Evolutionary conservation across 2,329 filamentous ascomycete species (phyloP), one percentile per base, ranked within the genome.

Genomic region (Dothiorella sarmentorum): DNA sequence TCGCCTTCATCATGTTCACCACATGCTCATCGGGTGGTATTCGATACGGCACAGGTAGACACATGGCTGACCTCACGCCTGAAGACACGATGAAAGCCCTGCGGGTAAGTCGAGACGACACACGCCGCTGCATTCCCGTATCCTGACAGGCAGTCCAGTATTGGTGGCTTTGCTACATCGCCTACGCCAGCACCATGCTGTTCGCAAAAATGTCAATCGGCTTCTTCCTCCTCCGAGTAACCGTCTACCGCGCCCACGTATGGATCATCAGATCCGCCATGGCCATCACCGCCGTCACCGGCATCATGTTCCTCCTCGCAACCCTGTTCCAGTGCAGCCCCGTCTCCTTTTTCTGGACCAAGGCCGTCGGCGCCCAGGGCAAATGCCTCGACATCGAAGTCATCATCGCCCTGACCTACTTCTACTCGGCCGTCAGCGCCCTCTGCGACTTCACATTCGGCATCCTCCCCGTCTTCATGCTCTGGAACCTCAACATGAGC

Each of bases 401-500:
- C 9, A 73, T 80, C 17, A 75, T 76, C 18, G 67, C 67, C 37
- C 66, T 77, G 1, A 78, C 77, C 0, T 76, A 79, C 29, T 68
- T 76, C 0, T 79, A 82, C 67, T 78, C 78, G 38, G 73, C 71
- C 18, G 66, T 81, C 27, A 75, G 72, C 24, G 77, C 76, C 6
- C 59, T 76, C 4, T 75, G 72, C 42, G 80, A 84, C 61, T 78
- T 79, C 69, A 73, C 74, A 1, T 72, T 82, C 11, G 80, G 77
- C 2, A 64, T 80, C 3, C 65, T 84, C 4, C 81, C 82, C 0
- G 72, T 82, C 6, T 74, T 75, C 11, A 75, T 84, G 37, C 70
- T 84, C 0, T 82, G 79, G 77, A 69, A 76, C 18, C 71, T 82
- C 33, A 75, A 78, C 59, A 79, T 83, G 69, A 77, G 76, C 40